A percentile compares a stretch with the other conserved stretches of the same genome.
Conservation (phyloP, 176 grass and related monocot genomes). For the Ananas comosus region DNA sequence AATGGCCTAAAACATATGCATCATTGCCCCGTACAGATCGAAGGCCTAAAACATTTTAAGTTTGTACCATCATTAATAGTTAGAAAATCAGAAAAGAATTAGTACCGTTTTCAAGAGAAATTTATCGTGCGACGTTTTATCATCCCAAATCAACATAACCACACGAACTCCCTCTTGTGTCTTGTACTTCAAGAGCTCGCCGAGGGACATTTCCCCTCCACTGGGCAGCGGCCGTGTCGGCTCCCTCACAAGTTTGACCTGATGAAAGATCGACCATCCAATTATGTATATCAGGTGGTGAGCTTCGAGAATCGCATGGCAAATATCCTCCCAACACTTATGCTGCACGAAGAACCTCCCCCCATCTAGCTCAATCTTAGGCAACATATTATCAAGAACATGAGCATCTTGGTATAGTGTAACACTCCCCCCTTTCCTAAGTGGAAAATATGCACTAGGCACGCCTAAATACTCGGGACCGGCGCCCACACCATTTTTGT, state of each 20-base stretch:
- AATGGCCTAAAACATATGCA: too few relatives aligned
- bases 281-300: conserved; percentile 90
- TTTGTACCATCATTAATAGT: not conserved
- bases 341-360: conserved; percentile 64
- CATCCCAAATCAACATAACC: conserved; percentile 92
- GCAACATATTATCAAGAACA: conserved; percentile 49
- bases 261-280: conserved; percentile 83
- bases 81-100: conserved; percentile 15
- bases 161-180: conserved; percentile 83
- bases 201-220: conserved; percentile 42
- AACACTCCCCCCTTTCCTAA: conserved; percentile 61
- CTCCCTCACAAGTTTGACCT: conserved; percentile 64
- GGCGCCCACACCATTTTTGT: conserved; percentile 50
- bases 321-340: conserved; percentile 95
- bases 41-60: too few relatives aligned
- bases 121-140: conserved; percentile 92
- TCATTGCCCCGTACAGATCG: too few relatives aligned
- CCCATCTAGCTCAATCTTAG: conserved; percentile 57
- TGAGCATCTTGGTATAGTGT: conserved; percentile 94
- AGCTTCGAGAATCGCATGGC: conserved; percentile 77
- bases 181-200: conserved; percentile 75
- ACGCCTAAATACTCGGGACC: conserved; percentile 43
- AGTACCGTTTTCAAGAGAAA: conserved; percentile 88
- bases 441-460: conserved; percentile 85
- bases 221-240: conserved; percentile 39